phyloP scores from a whole-genome alignment of 2,329 filamentous ascomycete species.

The Ceratocystiopsis minuta region DNA sequence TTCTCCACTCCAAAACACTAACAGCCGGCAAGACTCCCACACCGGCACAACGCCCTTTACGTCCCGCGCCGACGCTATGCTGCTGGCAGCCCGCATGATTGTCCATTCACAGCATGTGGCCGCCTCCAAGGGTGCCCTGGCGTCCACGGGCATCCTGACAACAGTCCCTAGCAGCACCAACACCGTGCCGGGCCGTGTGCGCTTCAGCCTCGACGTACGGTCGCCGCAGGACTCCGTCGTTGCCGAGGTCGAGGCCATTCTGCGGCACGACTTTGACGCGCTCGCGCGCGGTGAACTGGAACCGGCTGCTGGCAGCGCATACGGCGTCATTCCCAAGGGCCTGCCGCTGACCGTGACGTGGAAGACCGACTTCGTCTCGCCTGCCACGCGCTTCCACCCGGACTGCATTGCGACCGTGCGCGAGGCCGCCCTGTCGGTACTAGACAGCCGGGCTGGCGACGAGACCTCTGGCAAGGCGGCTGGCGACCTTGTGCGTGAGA shows the following conservation, averaged over 20 bases:
- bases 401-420: slow-evolving; percentile 50
- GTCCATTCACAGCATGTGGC: slow-evolving; percentile 46
- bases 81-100: slow-evolving; percentile 43
- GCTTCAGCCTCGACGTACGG: slow-evolving; percentile 51
- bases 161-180: slow-evolving; percentile 52
- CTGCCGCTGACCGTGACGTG: slow-evolving; percentile 28
- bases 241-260: slow-evolving; percentile 32
- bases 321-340: slow-evolving; percentile 1
- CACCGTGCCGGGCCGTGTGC: slow-evolving; percentile 51
- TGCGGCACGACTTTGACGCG: slow-evolving; percentile 37
- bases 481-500: slow-evolving; percentile 15
- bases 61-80: slow-evolving; percentile 15
- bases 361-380: slow-evolving; percentile 41
- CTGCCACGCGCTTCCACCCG: slow-evolving; percentile 45
- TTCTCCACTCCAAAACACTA: neutral
- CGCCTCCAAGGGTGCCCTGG: slow-evolving; percentile 38
- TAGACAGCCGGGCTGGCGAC: slow-evolving; percentile 22
- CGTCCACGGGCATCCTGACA: slow-evolving; percentile 49
- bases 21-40: slow-evolving; percentile 37
- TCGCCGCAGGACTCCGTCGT: slow-evolving; percentile 36
- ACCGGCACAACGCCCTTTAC: slow-evolving; percentile 50
- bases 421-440: slow-evolving; percentile 36
- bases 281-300: slow-evolving; percentile 35
- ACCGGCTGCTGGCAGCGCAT: no score
- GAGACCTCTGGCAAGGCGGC: neutral